Percentiles rank a stretch among this genome's conserved stretches.
phyloP scores from a whole-genome alignment of 306 rosid genomes.

The Carpinus fangiana region DNA sequence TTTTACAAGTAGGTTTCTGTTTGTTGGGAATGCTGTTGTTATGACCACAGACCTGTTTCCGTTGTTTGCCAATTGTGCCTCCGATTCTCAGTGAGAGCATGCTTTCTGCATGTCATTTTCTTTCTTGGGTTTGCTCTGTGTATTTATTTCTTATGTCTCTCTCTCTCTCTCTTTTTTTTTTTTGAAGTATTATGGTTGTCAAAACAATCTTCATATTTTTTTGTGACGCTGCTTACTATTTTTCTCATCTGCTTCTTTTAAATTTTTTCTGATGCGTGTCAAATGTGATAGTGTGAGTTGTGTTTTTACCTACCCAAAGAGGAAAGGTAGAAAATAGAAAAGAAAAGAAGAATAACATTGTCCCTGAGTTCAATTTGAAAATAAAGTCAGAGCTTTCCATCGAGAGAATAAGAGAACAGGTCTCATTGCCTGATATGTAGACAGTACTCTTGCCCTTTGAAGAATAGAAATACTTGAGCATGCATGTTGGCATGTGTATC shows the following conservation, averaged over 20 bases:
- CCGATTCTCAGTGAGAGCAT: background rate
- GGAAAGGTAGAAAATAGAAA: too few relatives aligned
- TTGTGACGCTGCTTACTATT: background rate
- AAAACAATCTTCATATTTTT: background rate
- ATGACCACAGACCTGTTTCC: background rate
- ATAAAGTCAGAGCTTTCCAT: too few relatives aligned
- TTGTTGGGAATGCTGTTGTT: slow-evolving; percentile 16
- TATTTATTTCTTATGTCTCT: background rate
- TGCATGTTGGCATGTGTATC: background rate
- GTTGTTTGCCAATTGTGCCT: background rate
- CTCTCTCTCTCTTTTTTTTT: background rate
- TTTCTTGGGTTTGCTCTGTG: background rate
- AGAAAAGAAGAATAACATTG: too few relatives aligned
- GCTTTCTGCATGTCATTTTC: background rate
- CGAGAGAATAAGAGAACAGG: too few relatives aligned
- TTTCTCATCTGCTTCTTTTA: background rate
- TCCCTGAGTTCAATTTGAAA: too few relatives aligned
- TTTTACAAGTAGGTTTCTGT: slow-evolving; percentile 6
- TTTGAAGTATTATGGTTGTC: background rate
- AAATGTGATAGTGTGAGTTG: background rate
- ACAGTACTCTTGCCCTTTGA: background rate
- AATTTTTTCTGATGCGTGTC: background rate
- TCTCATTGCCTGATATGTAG: background rate
- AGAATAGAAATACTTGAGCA: background rate
- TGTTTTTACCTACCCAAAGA: background rate